Evolutionary conservation across 2,329 filamentous ascomycete genomes (phyloP), one percentile per base, ranked within the genome.

Genomic region (Colletotrichum tropicale): DNA sequence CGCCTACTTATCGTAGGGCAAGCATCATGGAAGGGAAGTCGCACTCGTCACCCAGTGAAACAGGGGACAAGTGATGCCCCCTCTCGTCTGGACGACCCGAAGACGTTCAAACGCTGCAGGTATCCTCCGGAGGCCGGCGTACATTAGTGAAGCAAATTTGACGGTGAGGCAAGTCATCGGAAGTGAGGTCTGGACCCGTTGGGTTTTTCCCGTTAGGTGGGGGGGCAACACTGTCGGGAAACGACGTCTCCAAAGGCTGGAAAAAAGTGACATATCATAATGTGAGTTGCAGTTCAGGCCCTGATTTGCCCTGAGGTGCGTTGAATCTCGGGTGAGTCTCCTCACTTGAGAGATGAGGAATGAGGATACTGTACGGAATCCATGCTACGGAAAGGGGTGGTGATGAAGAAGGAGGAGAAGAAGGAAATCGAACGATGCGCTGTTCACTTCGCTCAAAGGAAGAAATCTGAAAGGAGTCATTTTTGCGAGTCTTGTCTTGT

Each of bases 21-120:
- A 65, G 52, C 36, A 30, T 75, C 32, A 71, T 43, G 62, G 48
- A 26, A 68, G 38, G 36, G 58, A 64, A 60, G 48, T 24, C 15
- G 56, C 56, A 69, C 43, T 65, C 58, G 65, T 60, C 34, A 69
- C 36, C 48, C 36, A 52, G 70, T 76, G 64, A 32, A 74, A 76
- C 74, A 64, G 28, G 64, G 70, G 65, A 73, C 70, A 68, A 70
- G 69, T 43, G 26, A 52, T 52, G 10, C 48, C 24, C 30, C 62
- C 62, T 71, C 62, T 66, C 64, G 43, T 16, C 38, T 24, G 55
- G 36, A 52, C 55, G 26, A 64, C 62, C 38, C 32, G 73, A 34
- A 30, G 32, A 21, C 8, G 34, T 66, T 65, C 64, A 64, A n/a
- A 56, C 34, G 10, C 68, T 76, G 74, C 60, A 76, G 64, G 24